Base-by-base conservation (phyloP, 78 protist species). In the Dictyostelium discoideum region DNA sequence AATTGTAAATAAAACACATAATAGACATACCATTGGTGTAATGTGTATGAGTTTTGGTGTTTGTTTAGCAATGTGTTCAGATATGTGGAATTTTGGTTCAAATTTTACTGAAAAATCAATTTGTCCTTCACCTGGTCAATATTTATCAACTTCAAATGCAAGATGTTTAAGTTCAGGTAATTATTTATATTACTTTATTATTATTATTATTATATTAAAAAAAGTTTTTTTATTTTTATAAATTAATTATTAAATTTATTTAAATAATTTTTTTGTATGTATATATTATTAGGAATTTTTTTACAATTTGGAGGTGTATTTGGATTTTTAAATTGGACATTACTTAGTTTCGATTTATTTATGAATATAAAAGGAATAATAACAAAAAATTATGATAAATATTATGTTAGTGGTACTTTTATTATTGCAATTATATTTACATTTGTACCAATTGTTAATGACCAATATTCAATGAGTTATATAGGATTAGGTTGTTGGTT, bases 261-360 rank as follows among this genome's bases (percentile, higher is more conserved):
- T 2, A 44, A 44, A 44, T 42, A 48, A 10, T 48, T 44, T 44
- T 2, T 44, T 2, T 44, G 7, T 44, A 44, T 50, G 16, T 10
- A 10, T 50, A 54, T 16, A 2, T 14, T 54, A 16, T 16, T 54
- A 54, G 92, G 92, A 4, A 20, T 54, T 2, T 24, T 76, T 0
- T 76, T 76, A 16, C 82, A 69, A 76, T 86, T 86, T 76, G 92
- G 92, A 29, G 83, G 79, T 86, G 50, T 86, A 14, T 22, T 32
- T 50, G 42, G 48, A 29, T 18, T 76, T 8, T n/a, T 67, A 24
- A 73, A 44, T 14, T 86, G 83, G 83, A 14, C 57, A 14, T 26
- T 42, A 9, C n/a, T 40, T 29, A 24, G 74, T 20, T 50, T 86
- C 14, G 92, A 86, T 37, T 32, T 86, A 18, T 86, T 65, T 44